Evolutionary conservation across 2,329 filamentous ascomycete genomes (phyloP).

Genomic region (Bisporella sp.): DNA sequence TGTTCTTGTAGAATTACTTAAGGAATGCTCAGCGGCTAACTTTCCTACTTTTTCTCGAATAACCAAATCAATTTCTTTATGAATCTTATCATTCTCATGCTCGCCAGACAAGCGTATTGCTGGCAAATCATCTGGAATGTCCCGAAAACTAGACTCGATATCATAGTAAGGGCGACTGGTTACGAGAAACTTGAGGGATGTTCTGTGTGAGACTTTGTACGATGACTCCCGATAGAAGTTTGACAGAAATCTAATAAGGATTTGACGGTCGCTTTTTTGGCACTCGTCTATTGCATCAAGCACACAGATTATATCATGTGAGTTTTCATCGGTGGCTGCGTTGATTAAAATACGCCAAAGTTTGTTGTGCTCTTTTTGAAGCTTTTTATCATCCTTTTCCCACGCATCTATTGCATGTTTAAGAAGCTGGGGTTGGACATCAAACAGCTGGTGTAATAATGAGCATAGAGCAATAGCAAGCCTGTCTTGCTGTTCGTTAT

Average conservation of each 20-base stretch:
- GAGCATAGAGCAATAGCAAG: slow-evolving; percentile 31
- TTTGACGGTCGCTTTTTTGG: not conserved
- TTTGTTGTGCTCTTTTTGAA: slow-evolving; percentile 17
- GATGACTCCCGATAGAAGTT: not conserved
- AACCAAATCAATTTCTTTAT: slow-evolving; percentile 6
- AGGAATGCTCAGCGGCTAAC: not conserved
- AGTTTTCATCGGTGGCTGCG: slow-evolving; percentile 19
- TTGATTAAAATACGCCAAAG: slow-evolving; percentile 30
- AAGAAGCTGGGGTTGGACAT: slow-evolving; percentile 25
- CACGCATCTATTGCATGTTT: slow-evolving; percentile 26
- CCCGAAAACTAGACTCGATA: slow-evolving; percentile 1
- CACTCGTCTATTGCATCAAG: slow-evolving; percentile 35
- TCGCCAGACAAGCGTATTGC: slow-evolving; percentile 4
- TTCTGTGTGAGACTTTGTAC: no score
- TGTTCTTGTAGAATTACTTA: not conserved
- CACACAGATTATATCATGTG: slow-evolving; percentile 28
- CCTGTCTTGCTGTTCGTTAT: slow-evolving; percentile 28
- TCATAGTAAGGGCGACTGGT: slow-evolving; percentile 8
- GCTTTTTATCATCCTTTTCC: slow-evolving; percentile 18
- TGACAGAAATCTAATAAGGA: not conserved
- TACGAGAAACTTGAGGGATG: slow-evolving; percentile 24
- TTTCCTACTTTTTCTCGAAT: slow-evolving; percentile 1
- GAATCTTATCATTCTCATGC: slow-evolving; percentile 4
- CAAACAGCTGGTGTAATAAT: slow-evolving; percentile 34
- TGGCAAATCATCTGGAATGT: not conserved